Percentiles rank a stretch among this genome's conserved stretches.
Evolutionary conservation across 2,329 filamentous ascomycete species (phyloP).

Genomic region (Fusarium sarcochroum): DNA sequence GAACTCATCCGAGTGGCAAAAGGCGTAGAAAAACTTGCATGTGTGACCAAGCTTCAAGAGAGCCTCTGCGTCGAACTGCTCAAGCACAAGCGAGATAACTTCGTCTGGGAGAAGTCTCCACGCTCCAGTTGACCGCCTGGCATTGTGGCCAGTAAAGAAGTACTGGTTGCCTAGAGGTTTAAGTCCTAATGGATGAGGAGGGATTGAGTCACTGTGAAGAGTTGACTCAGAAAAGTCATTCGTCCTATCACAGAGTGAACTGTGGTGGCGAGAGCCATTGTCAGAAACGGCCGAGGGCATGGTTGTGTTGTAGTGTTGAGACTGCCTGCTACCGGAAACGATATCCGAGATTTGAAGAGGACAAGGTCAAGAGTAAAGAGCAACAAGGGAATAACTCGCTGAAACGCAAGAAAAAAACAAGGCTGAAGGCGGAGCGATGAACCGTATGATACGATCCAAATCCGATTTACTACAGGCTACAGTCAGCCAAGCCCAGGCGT

Average conservation of each 20-base stretch:
- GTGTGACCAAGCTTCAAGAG: slow-evolving; percentile 79
- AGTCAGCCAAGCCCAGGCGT: neutral
- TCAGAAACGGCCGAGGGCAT: slow-evolving; percentile 43
- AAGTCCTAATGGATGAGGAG: slow-evolving; percentile 84
- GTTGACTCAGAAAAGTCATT: slow-evolving; percentile 48
- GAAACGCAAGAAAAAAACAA: slow-evolving; percentile 15
- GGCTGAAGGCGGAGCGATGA: slow-evolving; percentile 26
- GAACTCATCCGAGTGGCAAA: slow-evolving; percentile 85
- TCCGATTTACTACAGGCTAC: slow-evolving; percentile 6
- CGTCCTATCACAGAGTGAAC: slow-evolving; percentile 40
- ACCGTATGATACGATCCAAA: slow-evolving; percentile 22
- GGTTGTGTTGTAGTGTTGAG: slow-evolving; percentile 11
- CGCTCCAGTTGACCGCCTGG: slow-evolving; percentile 74
- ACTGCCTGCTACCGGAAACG: slow-evolving; percentile 5
- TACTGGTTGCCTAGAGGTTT: slow-evolving; percentile 90
- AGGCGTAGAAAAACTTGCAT: slow-evolving; percentile 89
- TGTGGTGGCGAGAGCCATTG: slow-evolving; percentile 25
- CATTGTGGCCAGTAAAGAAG: slow-evolving; percentile 74
- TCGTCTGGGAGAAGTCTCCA: slow-evolving; percentile 85
- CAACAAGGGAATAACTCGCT: neutral
- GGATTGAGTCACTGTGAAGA: slow-evolving; percentile 66
- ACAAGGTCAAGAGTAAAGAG: neutral
- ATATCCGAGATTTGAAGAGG: neutral
- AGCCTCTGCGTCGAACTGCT: slow-evolving; percentile 75
- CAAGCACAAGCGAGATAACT: slow-evolving; percentile 80